Evolutionary conservation across 495 filamentous ascomycete genomes (phyloP), one percentile per base, ranked within the genome.

Genomic region (Geopyxis carbonaria): DNA sequence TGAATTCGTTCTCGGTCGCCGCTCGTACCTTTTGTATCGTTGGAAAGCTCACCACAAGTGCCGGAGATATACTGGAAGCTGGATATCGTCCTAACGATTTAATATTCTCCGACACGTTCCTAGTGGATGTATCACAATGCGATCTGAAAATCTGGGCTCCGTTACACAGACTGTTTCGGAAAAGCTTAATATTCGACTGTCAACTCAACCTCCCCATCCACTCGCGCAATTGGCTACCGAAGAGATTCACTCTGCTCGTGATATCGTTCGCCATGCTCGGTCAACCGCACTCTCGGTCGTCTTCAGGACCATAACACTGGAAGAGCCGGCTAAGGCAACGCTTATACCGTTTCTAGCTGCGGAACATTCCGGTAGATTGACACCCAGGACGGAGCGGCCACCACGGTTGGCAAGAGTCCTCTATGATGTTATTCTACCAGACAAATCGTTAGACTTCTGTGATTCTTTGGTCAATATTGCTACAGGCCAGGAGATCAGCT

Each of bases 401-500:
- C 61, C 66, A 4, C 67, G 76, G 33, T 55, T 72, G 27, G 75
- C 76, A n/a, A 61, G 66, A 32, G 66, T 74, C 15, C 61, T 76
- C 38, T 80, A 79, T 57, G 77, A 82, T 58, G 65, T 72, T 31
- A 67, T 80, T 44, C 64, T 64, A 5, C 43, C 57, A 21, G 70
- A 76, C 40, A 65, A 64, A 10, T 61, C 69, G n/a, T 61, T 65
- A 14, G 63, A 68, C 24, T 76, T 74, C 40, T 62, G 66, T 34
- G 73, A 80, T 50, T 69, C 73, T 0, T 53, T 77, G 28, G 66
- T 82, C 8, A 73, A 81, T 49, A 44, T 80, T 20, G 62, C 56
- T 3, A 48, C 54, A 16, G 60, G 59, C 1, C 56, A 61, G 43
- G 60, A 69, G 10, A 53, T 71, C 6, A 58, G 60, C 23, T 68